phyloP scores from a whole-genome alignment of 1,139 yeast species.

The Pichia sp. region DNA sequence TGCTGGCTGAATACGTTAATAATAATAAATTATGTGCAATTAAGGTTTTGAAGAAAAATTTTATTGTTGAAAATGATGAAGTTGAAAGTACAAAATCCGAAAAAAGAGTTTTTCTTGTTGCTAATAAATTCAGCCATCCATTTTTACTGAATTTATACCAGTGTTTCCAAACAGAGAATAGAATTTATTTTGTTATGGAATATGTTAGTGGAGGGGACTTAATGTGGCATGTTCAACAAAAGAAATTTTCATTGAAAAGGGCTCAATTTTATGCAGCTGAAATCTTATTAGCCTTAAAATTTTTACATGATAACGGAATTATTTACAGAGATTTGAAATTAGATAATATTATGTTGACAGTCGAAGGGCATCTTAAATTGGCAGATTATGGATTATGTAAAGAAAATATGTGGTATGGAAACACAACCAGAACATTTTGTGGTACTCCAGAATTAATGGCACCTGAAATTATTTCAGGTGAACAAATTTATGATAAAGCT shows the following conservation, averaged over 20 bases:
- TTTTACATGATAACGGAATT: slow-evolving; percentile 93
- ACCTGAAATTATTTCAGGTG: slow-evolving; percentile 85
- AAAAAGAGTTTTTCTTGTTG: slow-evolving; percentile 84
- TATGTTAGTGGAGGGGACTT: slow-evolving; percentile 96
- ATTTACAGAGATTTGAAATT: slow-evolving; percentile 94
- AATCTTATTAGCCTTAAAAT: slow-evolving; percentile 81
- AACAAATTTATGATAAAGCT: slow-evolving; percentile 84
- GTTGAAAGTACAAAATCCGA: slow-evolving; percentile 93
- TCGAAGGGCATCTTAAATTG: slow-evolving; percentile 91
- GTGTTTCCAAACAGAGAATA: slow-evolving; percentile 95
- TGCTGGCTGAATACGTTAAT: slow-evolving; percentile 89
- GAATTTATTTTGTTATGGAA: slow-evolving; percentile 97
- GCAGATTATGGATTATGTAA: slow-evolving; percentile 97
- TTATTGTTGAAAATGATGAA: slow-evolving; percentile 91
- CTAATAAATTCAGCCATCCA: slow-evolving; percentile 88
- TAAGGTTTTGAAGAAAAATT: slow-evolving; percentile 91
- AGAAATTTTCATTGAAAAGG: slow-evolving; percentile 78
- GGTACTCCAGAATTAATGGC: slow-evolving; percentile 99
- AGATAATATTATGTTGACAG: slow-evolving; percentile 84
- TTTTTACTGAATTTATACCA: slow-evolving; percentile 86
- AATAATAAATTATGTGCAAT: slow-evolving; percentile 81
- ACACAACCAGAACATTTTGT: slow-evolving; percentile 91
- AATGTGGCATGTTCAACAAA: slow-evolving; percentile 98
- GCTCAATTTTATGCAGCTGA: slow-evolving; percentile 98
- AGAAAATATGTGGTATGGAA: slow-evolving; percentile 90